Evolutionary conservation across 2,329 filamentous ascomycete species (phyloP).

Genomic region (Clonostachys sp.): DNA sequence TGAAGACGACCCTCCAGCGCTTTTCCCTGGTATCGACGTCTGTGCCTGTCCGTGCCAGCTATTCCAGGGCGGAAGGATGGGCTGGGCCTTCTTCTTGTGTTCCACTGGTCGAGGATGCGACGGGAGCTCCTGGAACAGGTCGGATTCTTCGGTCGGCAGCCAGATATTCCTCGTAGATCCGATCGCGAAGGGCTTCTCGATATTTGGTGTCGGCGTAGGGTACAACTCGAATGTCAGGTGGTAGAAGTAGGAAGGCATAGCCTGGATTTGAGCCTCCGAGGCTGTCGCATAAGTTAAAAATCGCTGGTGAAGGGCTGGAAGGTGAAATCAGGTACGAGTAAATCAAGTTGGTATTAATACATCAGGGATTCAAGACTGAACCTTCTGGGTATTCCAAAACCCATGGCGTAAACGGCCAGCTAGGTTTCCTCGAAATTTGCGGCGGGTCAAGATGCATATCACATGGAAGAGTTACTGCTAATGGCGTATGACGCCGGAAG

Average conservation of each 20-base stretch:
- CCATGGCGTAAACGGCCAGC: too few species aligned
- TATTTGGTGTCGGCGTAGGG: slow-evolving; percentile 29
- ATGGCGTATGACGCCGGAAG: too few species aligned
- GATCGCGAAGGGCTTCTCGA: slow-evolving; percentile 1
- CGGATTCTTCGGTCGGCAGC: slow-evolving; percentile 40
- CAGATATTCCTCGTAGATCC: slow-evolving; percentile 29
- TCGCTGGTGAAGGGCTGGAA: too few species aligned
- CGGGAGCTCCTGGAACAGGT: slow-evolving; percentile 53
- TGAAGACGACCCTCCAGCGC: background rate
- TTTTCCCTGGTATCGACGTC: background rate
- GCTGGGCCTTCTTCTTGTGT: slow-evolving; percentile 1
- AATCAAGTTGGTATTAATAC: too few species aligned
- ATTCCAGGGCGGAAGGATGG: background rate
- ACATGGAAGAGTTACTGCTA: too few species aligned
- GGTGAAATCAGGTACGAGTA: too few species aligned
- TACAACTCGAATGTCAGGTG: slow-evolving; percentile 66
- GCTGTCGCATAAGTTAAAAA: too few species aligned
- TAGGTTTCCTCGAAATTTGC: too few species aligned
- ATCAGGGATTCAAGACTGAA: too few species aligned
- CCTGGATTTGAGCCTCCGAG: background rate
- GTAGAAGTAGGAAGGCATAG: slow-evolving; percentile 60
- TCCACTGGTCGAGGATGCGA: slow-evolving; percentile 31
- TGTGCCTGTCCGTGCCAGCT: background rate
- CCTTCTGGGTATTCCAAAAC: too few species aligned
- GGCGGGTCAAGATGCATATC: too few species aligned